Base-by-base conservation (phyloP, 2,329 filamentous ascomycete genomes). In the Trichoderma asperellum region DNA sequence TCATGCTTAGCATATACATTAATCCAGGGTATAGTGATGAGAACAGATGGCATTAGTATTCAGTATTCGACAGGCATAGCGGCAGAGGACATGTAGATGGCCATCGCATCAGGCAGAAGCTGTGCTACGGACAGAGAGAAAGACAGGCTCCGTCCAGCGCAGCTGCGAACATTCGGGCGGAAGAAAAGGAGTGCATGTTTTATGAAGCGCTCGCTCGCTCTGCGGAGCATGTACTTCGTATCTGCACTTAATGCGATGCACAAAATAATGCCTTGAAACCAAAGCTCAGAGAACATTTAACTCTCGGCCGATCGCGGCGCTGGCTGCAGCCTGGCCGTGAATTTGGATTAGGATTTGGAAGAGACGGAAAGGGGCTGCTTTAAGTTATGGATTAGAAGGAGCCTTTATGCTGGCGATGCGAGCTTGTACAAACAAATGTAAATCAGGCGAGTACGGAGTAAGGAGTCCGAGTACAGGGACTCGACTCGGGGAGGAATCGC, bases 351-450 rank as follows among this genome's bases (percentile, higher is more conserved):
- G 21, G 37, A 21, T 59, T 52, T 59, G 64, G 64, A 59, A 40
- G 40, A 43, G 29, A 29, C 35, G 29, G 55, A 67, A 59, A 59
- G 64, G 64, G 64, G 64, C 18, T 58, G 40, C 40, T 43, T 43
- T n/a, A 43, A 43, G 40, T 49, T 34, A 40, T 65, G 64, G 29
- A 59, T n/a, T 59, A 29, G 40, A 37, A 43, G 58, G 35, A 32
- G 53, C n/a, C 29, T 59, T 67, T 67, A 59, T 67, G 64, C 55
- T 67, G 40, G n/a, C 35, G 64, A 58, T 35, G 34, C n/a, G 55
- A 21, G 47, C 47, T 21, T 56, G 53, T 56, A n/a, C 18, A 24
- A 8, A 49, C n/a, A 24, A 49, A n/a, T 49, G 47, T 37, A 18
- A 32, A 67, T 37, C 40, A 21, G 40, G 55, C 29, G 64, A 66